Base-by-base conservation (phyloP, 2,329 filamentous ascomycete species). In the Bipolaris sorokiniana region DNA sequence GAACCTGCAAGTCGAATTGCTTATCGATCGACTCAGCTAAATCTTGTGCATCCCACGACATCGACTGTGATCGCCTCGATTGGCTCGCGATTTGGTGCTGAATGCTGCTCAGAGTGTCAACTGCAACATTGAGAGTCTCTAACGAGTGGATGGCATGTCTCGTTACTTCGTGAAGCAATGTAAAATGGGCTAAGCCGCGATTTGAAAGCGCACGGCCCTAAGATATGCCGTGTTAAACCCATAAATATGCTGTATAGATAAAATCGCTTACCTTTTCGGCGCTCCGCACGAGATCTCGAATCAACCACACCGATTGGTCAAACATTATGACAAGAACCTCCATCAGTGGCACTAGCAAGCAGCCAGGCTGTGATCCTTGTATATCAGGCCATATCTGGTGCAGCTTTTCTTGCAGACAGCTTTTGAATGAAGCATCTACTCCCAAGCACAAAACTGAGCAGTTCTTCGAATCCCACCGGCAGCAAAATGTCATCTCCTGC, bases 401-500 rank as follows among this genome's bases (percentile, higher is more conserved):
- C 4, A 64, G 33, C 11, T 10, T 37, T 5, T 56, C 23, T n/a
- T 48, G 23, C 5, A 67, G 51, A 13, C 53, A 40, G 5, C 3
- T 13, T 16, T 46, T 37, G 28, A 67, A 65, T 13, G 36, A 13
- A 2, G 13, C 5, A 33, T 31, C 10, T 22, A 52, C 55, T 13
- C 57, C 63, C 23, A 61, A 60, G 41, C 64, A 65, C 1, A 65
- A 44, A 9, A 64, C 36, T 1, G 26, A 31, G 20, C 51, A 58
- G 22, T 33, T 9, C 1, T 45, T 10, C 2, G 46, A 9, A 10
- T 26, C 33, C 63, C 63, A 67, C 15, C 48, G 54, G 1, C 48
- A 58, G 20, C 48, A 59, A 31, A 67, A 64, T 11, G 63, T 67
- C 61, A 67, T 61, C 49, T 67, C 61, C 22, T 62, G 52, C 63